Evolutionary conservation across 2,329 filamentous ascomycete species (phyloP), one percentile per base, ranked within the genome.

Genomic region (Colletotrichum tropicicola): DNA sequence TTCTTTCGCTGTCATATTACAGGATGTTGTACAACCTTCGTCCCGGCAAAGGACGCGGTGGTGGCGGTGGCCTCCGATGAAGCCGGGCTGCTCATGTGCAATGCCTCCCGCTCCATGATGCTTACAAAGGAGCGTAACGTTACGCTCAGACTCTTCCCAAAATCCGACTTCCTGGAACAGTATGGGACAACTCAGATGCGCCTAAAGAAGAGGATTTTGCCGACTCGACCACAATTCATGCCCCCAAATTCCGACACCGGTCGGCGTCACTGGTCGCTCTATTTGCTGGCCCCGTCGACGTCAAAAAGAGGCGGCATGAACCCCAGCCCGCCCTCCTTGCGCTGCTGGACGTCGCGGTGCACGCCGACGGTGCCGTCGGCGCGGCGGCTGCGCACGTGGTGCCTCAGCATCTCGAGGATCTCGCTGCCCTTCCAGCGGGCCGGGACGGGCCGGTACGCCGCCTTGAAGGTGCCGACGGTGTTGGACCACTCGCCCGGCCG

Each of bases 391-490:
- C 88, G 86, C 27, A 98, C 96, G 82, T 99, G 96, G 71, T 86
- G 83, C 75, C 95, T 85, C 76, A 99, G 77, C 83, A 96, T 80
- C 25, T 77, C 77, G 72, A 99, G 80, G 57, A 98, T 88, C 81
- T 94, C 90, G 69, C 92, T 97, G 67, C 91, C 89, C 78, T 85
- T 88, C 96, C 96, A 99, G 68, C 95, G 86, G 71, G 82, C 80
- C 12, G 96, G 96, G 62, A 98, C 94, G 39, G 95, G 95, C 59
- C 95, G 85, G 80, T 98, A 98, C 35, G 94, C 93, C 28, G 95
- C 93, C 84, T 92, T 95, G 79, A 97, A 98, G 21, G 93, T 94
- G 30, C 96, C 96, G 5, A 98, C 86, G 1, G 96, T 99, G 85
- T 98, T 95, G 67, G 93, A 93, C 96, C 96, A 99, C 82, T 99